A percentile compares a stretch with the other conserved stretches of the same genome.
These are phyloP conservation scores for Saturnispora halmiae DNA, from an alignment of 805 yeast species.

Conservation along the genomic window DNA sequence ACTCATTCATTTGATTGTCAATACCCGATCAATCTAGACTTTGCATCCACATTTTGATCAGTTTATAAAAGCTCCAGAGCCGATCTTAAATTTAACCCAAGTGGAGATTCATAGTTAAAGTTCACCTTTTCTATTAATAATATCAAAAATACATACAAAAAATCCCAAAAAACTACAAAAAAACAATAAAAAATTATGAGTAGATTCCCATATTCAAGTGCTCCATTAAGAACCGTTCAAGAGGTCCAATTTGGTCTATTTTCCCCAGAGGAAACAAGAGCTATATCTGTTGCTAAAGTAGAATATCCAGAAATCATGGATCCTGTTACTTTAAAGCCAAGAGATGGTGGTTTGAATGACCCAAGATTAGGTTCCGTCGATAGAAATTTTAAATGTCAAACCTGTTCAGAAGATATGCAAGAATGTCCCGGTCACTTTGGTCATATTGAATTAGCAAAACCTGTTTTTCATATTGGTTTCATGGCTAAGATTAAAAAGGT, in stretches of 20 bases:
- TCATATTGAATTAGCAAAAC: slow-evolving; percentile 95
- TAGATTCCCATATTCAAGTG: slow-evolving; percentile 88
- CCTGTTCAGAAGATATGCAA: slow-evolving; percentile 98
- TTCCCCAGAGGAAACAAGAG: slow-evolving; percentile 95
- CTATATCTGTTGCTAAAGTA: slow-evolving; percentile 94
- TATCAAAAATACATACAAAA: neutral
- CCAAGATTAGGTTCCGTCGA: slow-evolving; percentile 97
- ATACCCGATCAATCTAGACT: slow-evolving; percentile 2
- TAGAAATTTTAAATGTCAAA: slow-evolving; percentile 95
- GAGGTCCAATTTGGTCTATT: slow-evolving; percentile 98
- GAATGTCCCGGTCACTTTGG: slow-evolving; percentile 99
- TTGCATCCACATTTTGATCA: slow-evolving; percentile 3
- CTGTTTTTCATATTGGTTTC: slow-evolving; percentile 96
- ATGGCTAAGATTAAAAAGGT: slow-evolving; percentile 89
- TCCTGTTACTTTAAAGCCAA: slow-evolving; percentile 86
- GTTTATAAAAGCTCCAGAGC: neutral
- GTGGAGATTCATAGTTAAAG: neutral
- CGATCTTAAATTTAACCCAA: neutral
- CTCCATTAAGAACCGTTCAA: slow-evolving; percentile 93
- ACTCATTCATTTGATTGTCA: slow-evolving; percentile 8
- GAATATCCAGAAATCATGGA: slow-evolving; percentile 99
- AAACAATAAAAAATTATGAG: slow-evolving; percentile 22
- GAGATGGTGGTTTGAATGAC: slow-evolving; percentile 95
- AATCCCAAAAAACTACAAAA: slow-evolving; percentile 1
- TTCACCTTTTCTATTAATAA: neutral